Evolutionary conservation across 768 basidiomycete species (phyloP).

Genomic region (Rhizopogon salebrosus): DNA sequence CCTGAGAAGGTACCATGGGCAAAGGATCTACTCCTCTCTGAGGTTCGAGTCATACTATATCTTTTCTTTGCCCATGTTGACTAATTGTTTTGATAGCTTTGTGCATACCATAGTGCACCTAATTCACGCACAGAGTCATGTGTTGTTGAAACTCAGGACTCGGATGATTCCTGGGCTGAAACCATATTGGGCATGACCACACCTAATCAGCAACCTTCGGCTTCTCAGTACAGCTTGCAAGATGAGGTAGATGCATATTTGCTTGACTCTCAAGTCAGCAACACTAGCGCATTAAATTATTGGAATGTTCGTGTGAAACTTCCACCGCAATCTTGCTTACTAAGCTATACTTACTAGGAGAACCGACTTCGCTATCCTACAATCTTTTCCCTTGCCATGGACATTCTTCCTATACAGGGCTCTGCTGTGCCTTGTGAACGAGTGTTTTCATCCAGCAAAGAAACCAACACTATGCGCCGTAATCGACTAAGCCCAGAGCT

Average conservation of each 20-base stretch:
- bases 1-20: not conserved
- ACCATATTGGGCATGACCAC: not conserved
- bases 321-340: not conserved
- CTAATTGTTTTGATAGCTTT: not conserved
- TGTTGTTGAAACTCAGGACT: not conserved
- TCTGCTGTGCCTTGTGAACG: slow-evolving; percentile 19
- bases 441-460: slow-evolving; percentile 15
- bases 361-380: not conserved
- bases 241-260: not conserved
- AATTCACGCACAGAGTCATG: not conserved
- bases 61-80: not conserved
- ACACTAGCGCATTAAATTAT: not conserved
- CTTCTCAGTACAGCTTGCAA: not conserved
- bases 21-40: not conserved
- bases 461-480: not conserved
- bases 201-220: not conserved
- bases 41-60: too few species aligned
- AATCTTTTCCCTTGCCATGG: slow-evolving; percentile 10
- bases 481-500: not conserved
- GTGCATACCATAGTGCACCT: too few species aligned
- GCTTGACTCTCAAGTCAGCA: not conserved
- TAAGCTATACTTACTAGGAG: not conserved
- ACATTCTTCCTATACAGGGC: slow-evolving; percentile 15
- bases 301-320: not conserved
- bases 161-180: not conserved